Evolutionary conservation across 2,329 filamentous ascomycete genomes (phyloP).

Genomic region (Colletotrichum acutatum): DNA sequence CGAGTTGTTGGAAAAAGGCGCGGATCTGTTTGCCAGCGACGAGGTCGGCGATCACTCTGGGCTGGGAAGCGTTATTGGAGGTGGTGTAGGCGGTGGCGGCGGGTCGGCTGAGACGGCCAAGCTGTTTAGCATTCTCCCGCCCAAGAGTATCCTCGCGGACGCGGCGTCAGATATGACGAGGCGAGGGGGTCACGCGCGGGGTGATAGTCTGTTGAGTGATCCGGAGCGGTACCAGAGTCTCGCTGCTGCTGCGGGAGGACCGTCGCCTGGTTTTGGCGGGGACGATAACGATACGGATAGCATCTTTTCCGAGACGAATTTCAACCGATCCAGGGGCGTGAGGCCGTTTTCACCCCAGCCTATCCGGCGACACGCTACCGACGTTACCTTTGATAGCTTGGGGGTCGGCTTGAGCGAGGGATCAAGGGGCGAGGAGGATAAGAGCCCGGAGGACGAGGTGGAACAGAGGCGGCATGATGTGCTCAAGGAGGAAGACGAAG

Average conservation of each 20-base stretch:
- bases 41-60: conserved; percentile 43
- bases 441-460: conserved; percentile 21
- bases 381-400: conserved; percentile 53
- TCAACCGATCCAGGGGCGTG: conserved; percentile 64
- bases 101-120: conserved; percentile 52
- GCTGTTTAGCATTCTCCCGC: conserved; percentile 73
- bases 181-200: conserved; percentile 52
- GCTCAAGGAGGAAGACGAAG: conserved; percentile 28
- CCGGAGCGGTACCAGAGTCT: conserved; percentile 68
- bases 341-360: conserved; percentile 71
- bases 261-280: conserved; percentile 45
- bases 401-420: conserved; percentile 38
- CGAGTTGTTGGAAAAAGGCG: conserved; percentile 72
- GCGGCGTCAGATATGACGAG: conserved; percentile 51
- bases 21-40: conserved; percentile 67
- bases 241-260: conserved; percentile 58
- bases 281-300: conserved; percentile 50
- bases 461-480: conserved; percentile 17
- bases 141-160: conserved; percentile 72
- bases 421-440: conserved; percentile 34
- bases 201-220: conserved; percentile 66
- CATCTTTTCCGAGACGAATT: conserved; percentile 61
- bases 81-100: conserved; percentile 42
- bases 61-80: conserved; percentile 10
- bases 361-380: conserved; percentile 52